Evolutionary conservation across 371 early-diverging fungal genomes (phyloP), one percentile per base, ranked within the genome.

Genomic region (Rhizomucor miehei): DNA sequence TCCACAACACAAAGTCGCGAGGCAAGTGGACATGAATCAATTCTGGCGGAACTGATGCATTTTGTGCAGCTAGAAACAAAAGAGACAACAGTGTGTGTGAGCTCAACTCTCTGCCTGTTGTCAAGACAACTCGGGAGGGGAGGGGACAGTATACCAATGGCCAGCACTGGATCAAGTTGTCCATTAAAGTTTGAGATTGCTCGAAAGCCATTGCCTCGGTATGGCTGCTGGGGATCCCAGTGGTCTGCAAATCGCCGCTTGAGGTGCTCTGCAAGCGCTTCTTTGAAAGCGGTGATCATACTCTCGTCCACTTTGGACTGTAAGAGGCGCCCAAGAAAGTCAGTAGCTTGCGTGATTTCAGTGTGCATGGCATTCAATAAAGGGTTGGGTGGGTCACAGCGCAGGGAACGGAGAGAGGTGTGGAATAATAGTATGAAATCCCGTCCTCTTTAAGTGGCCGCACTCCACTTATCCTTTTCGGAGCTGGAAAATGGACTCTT

Each of bases 1-100:
- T 80, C 91, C 91, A 91, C 17, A 91, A 54, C 23, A 88, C 84
- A 34, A 89, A 66, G 60, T 89, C 91, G 39, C 78, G 82, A 35
- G 91, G 91, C 34, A 89, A 58, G 40, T 71, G 65, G 6, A 66
- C 62, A 56, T 76, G 71, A 21, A 82, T 67, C 34, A 72, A 49
- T 43, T 43, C 62, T 2, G 74, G 44, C 52, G 38, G 52, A 25
- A 49, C 41, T 6, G 25, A 16, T 39, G 48, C 21, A 20, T 37
- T 39, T 16, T 29, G 10, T 36, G 57, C 51, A 45, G 48, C 44
- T 48, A 49, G 3, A n/a, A 56, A 47, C 23, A 43, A 50, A 12
- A 20, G 14, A n/a, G 40, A n/a, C 20, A 12, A 36, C n/a, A 20
- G 23, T 24, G 11, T 23, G 20, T 19, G 13, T 51, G 11, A 16